Conservation (phyloP, 495 filamentous ascomycete species). For the Penicillium cosmopolitanum region DNA sequence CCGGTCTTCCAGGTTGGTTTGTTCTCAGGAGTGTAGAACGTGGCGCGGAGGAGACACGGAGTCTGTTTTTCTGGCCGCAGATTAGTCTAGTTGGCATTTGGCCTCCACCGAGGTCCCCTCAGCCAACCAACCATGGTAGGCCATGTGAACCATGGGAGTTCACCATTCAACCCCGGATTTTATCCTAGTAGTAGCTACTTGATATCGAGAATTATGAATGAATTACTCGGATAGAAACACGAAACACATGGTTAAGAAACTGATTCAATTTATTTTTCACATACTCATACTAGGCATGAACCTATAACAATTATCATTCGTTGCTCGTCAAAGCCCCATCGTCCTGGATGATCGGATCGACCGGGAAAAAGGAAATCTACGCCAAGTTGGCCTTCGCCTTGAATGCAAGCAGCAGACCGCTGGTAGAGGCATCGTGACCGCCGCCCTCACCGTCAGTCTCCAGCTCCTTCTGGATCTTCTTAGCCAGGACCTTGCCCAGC, state of each 20-base stretch:
- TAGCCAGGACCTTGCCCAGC: constrained; percentile 93
- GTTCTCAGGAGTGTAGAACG: constrained; percentile 4
- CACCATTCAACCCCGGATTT: no score
- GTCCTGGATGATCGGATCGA: constrained; percentile 18
- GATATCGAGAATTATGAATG: not conserved
- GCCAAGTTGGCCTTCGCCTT: constrained; percentile 65
- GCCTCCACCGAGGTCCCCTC: no score
- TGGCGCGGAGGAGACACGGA: constrained; percentile 19
- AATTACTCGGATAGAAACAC: no score
- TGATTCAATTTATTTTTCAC: constrained; percentile 5
- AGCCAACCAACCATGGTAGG: not conserved
- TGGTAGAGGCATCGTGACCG: constrained; percentile 84
- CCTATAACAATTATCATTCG: constrained; percentile 28
- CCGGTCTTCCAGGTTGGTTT: constrained; percentile 18
- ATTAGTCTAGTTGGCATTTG: not conserved
- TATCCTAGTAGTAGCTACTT: no score
- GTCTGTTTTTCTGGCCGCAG: constrained; percentile 8
- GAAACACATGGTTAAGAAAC: no score
- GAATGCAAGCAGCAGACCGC: constrained; percentile 85
- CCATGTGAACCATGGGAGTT: not conserved
- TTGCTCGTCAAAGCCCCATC: constrained; percentile 32
- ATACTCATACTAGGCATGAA: constrained; percentile 3
- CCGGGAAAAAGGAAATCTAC: constrained; percentile 26
- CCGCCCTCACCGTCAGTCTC: constrained; percentile 71
- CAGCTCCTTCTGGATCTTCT: constrained; percentile 80